These are phyloP conservation scores for Ophiostoma tasmaniense DNA, from an alignment of 2,329 filamentous ascomycete genomes.

Conservation along the genomic window DNA sequence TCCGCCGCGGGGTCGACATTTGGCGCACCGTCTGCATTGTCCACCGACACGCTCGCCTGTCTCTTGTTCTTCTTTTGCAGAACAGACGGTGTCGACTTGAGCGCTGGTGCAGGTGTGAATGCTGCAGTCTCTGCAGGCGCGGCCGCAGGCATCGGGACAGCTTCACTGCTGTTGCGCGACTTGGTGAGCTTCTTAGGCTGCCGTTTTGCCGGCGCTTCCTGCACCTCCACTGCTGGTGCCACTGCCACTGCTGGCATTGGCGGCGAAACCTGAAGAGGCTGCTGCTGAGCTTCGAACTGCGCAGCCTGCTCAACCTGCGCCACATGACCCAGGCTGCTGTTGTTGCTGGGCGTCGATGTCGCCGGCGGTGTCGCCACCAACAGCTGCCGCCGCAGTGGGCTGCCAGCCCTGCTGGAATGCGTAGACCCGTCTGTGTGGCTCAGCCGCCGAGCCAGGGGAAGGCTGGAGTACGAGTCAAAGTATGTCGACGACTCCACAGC, in stretches of 20 bases:
- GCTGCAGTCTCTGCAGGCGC: not conserved
- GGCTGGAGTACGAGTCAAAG: not conserved
- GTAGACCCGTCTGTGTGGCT: not conserved
- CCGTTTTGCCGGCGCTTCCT: slow-evolving; percentile 24
- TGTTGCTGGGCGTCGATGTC: not conserved
- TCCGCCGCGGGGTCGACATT: not conserved
- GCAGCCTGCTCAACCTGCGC: not conserved
- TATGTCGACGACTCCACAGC: not conserved
- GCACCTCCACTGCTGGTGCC: not conserved
- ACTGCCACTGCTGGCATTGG: too few species aligned
- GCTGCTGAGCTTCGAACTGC: not conserved
- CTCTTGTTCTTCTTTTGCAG: slow-evolving; percentile 17
- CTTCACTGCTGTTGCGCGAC: slow-evolving; percentile 32
- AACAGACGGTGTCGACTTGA: slow-evolving; percentile 13
- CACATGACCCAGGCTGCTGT: not conserved
- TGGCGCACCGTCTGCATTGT: not conserved
- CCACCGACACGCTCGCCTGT: not conserved
- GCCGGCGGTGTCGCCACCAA: not conserved
- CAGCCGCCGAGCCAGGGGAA: not conserved
- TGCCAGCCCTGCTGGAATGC: not conserved
- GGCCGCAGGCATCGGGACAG: too few species aligned
- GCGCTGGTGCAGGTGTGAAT: too few species aligned
- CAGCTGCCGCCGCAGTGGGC: not conserved
- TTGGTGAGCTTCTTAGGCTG: slow-evolving; percentile 37
- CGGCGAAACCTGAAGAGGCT: not conserved